These are phyloP conservation scores for Zizania latifolia DNA, from an alignment of 176 grass and related monocot genomes.

Conservation along the genomic window DNA sequence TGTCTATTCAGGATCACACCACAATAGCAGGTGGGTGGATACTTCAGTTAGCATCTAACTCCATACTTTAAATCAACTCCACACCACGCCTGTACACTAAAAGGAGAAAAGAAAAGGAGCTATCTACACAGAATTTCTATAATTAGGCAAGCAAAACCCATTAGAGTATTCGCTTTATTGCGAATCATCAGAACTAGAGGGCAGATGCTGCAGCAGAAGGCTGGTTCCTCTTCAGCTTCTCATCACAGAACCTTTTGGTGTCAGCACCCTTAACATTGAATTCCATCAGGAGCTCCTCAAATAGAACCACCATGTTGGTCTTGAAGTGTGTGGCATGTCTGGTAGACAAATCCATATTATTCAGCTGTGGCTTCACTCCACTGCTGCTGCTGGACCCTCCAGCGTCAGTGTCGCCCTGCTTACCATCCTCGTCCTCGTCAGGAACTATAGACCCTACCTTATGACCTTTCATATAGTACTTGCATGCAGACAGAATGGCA, in stretches of 20 bases:
- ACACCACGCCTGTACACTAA: background rate
- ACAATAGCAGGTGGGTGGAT: slow-evolving; percentile 16
- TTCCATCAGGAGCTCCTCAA: slow-evolving; percentile 87
- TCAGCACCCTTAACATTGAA: slow-evolving; percentile 89
- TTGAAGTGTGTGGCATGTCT: slow-evolving; percentile 26
- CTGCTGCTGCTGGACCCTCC: slow-evolving; percentile 32
- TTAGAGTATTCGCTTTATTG: slow-evolving; percentile 23
- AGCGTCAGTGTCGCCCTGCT: background rate
- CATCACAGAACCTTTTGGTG: slow-evolving; percentile 54
- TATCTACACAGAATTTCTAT: slow-evolving; percentile 24
- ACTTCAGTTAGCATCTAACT: slow-evolving; percentile 18
- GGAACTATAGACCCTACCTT: slow-evolving; percentile 58
- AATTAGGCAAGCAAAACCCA: slow-evolving; percentile 26
- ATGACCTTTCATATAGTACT: slow-evolving; percentile 64
- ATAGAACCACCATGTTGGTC: slow-evolving; percentile 35
- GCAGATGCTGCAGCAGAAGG: background rate
- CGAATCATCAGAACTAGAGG: background rate
- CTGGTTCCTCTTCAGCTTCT: slow-evolving; percentile 49
- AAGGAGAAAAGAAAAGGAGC: background rate
- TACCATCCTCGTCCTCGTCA: slow-evolving; percentile 26
- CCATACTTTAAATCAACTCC: background rate
- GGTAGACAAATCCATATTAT: background rate
- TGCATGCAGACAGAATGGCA: slow-evolving; percentile 62
- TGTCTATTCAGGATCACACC: slow-evolving; percentile 33
- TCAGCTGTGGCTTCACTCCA: background rate